Evolutionary conservation across 139 green algal genomes (phyloP).

Genomic region (Coelastrella sp.): DNA sequence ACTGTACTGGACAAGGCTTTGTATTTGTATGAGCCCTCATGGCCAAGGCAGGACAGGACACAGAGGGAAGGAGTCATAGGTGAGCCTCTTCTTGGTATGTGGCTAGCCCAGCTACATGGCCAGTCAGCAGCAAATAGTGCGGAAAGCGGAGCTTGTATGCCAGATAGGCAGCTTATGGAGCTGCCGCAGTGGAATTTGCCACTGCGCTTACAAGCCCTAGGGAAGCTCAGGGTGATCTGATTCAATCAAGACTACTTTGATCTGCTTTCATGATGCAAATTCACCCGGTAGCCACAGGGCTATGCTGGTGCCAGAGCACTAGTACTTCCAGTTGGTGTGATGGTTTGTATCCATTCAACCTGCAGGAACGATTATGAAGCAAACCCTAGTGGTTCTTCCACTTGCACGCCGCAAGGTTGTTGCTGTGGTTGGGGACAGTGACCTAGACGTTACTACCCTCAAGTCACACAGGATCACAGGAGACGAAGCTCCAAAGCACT

Average conservation of each 20-base stretch:
- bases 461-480: not conserved
- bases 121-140: too few species aligned
- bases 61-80: constrained; percentile 35
- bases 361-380: not conserved
- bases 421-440: constrained; percentile 47
- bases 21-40: constrained; percentile 49
- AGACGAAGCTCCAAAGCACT: constrained; percentile 10
- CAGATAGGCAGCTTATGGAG: too few species aligned
- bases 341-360: not conserved
- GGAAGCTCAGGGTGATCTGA: too few species aligned
- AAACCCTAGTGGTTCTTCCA: not conserved
- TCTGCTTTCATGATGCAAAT: too few species aligned
- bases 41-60: not conserved
- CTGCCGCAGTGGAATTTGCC: too few species aligned
- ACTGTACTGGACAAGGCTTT: not conserved
- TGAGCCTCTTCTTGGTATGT: not conserved
- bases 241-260: too few species aligned
- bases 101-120: too few species aligned
- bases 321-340: not conserved
- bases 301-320: too few species aligned
- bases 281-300: too few species aligned
- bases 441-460: not conserved
- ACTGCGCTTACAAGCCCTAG: too few species aligned
- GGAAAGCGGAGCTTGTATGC: too few species aligned
- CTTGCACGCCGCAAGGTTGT: constrained; percentile 3